Evolutionary conservation across 495 filamentous ascomycete species (phyloP).

Genomic region (Darksidea phi): DNA sequence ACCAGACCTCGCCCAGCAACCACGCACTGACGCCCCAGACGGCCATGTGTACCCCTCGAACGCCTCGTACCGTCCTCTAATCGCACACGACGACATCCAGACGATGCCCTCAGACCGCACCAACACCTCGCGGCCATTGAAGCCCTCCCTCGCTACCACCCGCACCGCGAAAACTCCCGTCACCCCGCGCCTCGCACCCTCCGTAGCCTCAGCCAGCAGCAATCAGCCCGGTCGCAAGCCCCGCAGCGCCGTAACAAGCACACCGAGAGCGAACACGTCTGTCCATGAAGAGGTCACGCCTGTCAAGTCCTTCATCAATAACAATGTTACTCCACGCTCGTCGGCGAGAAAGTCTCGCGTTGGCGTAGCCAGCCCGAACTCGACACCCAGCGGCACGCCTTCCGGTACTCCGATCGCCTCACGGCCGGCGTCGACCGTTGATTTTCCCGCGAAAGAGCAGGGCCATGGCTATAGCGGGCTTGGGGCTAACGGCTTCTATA

Average conservation of each 20-base stretch:
- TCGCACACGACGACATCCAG: background rate
- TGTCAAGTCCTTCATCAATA: conserved; percentile 37
- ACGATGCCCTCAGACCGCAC: conserved; percentile 34
- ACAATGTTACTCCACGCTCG: conserved; percentile 46
- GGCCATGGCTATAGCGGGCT: conserved; percentile 24
- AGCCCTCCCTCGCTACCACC: conserved; percentile 42
- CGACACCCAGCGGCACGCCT: conserved; percentile 40
- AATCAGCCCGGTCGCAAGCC: conserved; percentile 21
- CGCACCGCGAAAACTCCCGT: conserved; percentile 39
- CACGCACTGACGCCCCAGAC: background rate
- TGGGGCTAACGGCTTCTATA: conserved; percentile 12
- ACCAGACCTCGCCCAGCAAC: conserved; percentile 14
- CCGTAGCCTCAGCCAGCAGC: conserved; percentile 27
- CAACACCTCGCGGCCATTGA: conserved; percentile 36
- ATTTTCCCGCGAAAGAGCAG: conserved; percentile 17
- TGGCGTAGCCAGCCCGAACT: conserved; percentile 32
- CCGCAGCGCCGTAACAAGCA: conserved; percentile 28
- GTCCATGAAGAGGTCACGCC: conserved; percentile 39
- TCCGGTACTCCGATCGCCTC: conserved; percentile 25
- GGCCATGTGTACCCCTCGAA: conserved; percentile 14
- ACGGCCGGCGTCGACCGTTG: conserved; percentile 19
- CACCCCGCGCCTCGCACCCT: conserved; percentile 41
- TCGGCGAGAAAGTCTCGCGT: conserved; percentile 44
- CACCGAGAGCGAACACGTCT: conserved; percentile 20
- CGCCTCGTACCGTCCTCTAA: conserved; percentile 10